phyloP scores from a whole-genome alignment of 2,329 filamentous ascomycete species.

The Davidsoniella eucalypti region DNA sequence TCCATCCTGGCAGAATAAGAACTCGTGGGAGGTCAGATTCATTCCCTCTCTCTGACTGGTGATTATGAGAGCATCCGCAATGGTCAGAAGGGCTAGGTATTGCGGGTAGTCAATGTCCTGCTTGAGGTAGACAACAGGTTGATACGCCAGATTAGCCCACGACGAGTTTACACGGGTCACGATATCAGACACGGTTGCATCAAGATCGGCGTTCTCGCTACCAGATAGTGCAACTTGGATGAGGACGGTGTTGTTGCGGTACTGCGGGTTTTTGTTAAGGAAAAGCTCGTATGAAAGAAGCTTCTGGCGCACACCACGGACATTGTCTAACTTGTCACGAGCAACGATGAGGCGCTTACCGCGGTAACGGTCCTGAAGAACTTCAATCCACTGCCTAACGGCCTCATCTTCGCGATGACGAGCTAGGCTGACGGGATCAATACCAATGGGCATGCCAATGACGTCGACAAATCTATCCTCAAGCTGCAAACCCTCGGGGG shows the following conservation, averaged over 20 bases:
- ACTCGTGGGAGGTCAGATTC: constrained; percentile 93
- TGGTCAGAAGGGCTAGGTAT: constrained; percentile 78
- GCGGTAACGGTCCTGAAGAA: constrained; percentile 68
- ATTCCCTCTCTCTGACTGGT: constrained; percentile 92
- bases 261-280: constrained; percentile 82
- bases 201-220: constrained; percentile 72
- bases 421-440: constrained; percentile 64
- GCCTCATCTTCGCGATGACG: constrained; percentile 54
- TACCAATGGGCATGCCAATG: constrained; percentile 70
- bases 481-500: constrained; percentile 70
- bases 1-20: constrained; percentile 83
- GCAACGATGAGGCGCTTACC: constrained; percentile 85
- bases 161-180: constrained; percentile 86
- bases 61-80: constrained; percentile 86
- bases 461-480: constrained; percentile 91
- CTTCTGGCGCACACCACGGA: constrained; percentile 87
- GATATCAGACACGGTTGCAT: constrained; percentile 81
- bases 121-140: constrained; percentile 83
- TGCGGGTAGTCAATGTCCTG: constrained; percentile 88
- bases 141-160: constrained; percentile 80
- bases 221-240: constrained; percentile 90
- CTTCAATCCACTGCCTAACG: constrained; percentile 62
- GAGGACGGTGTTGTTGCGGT: constrained; percentile 72
- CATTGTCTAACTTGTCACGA: constrained; percentile 83
- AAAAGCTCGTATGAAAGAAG: constrained; percentile 84